These are phyloP conservation scores for Colletotrichum sp. DNA, from an alignment of 2,329 filamentous ascomycete species.

Conservation along the genomic window DNA sequence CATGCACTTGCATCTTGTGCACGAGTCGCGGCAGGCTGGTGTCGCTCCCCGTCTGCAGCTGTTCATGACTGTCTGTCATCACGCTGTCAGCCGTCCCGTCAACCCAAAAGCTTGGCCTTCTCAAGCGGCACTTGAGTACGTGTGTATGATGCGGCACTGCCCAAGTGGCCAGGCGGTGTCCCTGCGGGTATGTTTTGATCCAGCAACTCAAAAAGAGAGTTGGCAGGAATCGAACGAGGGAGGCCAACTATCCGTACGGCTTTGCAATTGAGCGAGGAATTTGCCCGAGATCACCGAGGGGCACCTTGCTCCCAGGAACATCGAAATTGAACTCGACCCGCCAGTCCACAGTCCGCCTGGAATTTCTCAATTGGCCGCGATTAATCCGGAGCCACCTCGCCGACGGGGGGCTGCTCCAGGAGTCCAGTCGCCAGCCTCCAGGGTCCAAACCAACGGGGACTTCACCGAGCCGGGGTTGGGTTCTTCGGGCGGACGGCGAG, in stretches of 20 bases:
- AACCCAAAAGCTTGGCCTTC: background rate
- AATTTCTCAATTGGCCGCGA: constrained; percentile 6
- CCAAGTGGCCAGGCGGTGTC: background rate
- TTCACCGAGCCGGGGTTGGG: background rate
- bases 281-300: constrained; percentile 13
- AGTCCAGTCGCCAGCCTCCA: background rate
- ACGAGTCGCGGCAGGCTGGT: constrained; percentile 2
- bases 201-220: background rate
- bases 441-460: background rate
- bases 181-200: background rate
- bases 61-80: background rate
- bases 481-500: background rate
- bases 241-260: background rate
- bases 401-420: background rate
- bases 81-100: background rate
- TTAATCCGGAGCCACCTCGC: constrained; percentile 9
- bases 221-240: background rate
- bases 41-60: background rate
- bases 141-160: background rate
- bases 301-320: background rate
- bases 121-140: background rate
- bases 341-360: background rate
- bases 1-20: constrained; percentile 7
- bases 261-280: constrained; percentile 4
- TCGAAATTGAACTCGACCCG: background rate